Percentiles rank a stretch among this genome's conserved stretches.
Conservation (phyloP, 1,139 yeast species). For the Kurtzmaniella quercitrusa region DNA sequence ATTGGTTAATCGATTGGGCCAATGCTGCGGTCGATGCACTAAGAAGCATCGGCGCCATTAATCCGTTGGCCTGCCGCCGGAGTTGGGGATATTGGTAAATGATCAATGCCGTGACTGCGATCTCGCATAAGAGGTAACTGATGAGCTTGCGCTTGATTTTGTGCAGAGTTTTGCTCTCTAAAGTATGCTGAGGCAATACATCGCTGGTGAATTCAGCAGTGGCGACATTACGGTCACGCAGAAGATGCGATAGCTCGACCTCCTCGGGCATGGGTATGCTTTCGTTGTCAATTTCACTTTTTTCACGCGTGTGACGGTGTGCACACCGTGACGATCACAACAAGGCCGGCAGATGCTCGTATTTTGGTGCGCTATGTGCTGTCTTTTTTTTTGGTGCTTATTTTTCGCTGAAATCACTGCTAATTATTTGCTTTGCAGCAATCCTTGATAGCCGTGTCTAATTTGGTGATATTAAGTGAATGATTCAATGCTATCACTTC, state of each 20-base stretch:
- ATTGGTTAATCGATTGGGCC: slow-evolving; percentile 57
- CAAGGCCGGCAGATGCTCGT: too few species aligned
- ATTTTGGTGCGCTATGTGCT: too few species aligned
- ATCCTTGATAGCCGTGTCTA: too few species aligned
- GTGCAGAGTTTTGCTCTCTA: background rate
- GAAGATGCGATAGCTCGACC: slow-evolving; percentile 4
- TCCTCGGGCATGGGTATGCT: slow-evolving; percentile 5
- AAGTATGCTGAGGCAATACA: slow-evolving; percentile 7
- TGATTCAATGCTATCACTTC: too few species aligned
- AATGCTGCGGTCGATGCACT: slow-evolving; percentile 51
- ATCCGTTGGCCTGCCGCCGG: slow-evolving; percentile 15
- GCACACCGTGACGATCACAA: background rate
- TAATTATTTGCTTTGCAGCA: too few species aligned
- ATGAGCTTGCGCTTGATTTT: slow-evolving; percentile 8
- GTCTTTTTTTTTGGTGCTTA: too few species aligned
- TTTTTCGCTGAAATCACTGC: too few species aligned
- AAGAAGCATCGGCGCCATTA: slow-evolving; percentile 39
- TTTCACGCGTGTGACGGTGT: background rate
- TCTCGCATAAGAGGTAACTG: slow-evolving; percentile 21
- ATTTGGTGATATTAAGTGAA: too few species aligned
- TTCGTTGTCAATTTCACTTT: background rate
- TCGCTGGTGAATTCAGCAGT: slow-evolving; percentile 1
- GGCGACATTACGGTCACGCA: background rate
- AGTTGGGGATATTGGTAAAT: slow-evolving; percentile 27
- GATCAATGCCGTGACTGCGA: slow-evolving; percentile 18